Evolutionary conservation across 2,329 filamentous ascomycete genomes (phyloP).

Genomic region (Verticillium zaregamsianum): DNA sequence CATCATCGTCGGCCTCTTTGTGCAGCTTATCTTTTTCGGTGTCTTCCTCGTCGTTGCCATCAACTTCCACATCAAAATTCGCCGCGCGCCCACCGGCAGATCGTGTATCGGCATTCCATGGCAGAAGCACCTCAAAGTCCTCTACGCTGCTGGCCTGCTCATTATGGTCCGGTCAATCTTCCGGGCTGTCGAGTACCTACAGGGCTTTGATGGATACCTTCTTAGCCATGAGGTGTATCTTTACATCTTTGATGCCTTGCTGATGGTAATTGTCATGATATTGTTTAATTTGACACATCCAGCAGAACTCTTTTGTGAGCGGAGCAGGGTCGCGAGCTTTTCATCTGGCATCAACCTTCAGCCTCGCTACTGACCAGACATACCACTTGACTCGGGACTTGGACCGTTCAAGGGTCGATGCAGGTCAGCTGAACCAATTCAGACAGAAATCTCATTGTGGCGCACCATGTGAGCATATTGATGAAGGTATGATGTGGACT

Average conservation of each 20-base stretch:
- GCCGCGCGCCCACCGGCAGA: constrained; percentile 15
- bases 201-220: constrained; percentile 27
- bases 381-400: too few species aligned
- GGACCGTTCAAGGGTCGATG: too few species aligned
- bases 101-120: constrained; percentile 19
- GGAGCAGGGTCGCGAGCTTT: background rate
- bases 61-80: constrained; percentile 37
- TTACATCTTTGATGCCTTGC: constrained; percentile 31
- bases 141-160: constrained; percentile 22
- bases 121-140: constrained; percentile 22
- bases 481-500: too few species aligned
- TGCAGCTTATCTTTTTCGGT: constrained; percentile 52
- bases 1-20: constrained; percentile 46
- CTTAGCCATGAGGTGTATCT: constrained; percentile 28
- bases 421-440: too few species aligned
- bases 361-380: background rate
- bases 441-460: too few species aligned
- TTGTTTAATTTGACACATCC: constrained; percentile 11
- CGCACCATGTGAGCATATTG: too few species aligned
- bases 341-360: background rate
- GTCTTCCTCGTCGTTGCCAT: constrained; percentile 46
- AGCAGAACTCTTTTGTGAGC: background rate
- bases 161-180: constrained; percentile 38
- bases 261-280: constrained; percentile 25
- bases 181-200: constrained; percentile 36